phyloP scores from a whole-genome alignment of 805 yeast genomes.

The Ogataea corticis region DNA sequence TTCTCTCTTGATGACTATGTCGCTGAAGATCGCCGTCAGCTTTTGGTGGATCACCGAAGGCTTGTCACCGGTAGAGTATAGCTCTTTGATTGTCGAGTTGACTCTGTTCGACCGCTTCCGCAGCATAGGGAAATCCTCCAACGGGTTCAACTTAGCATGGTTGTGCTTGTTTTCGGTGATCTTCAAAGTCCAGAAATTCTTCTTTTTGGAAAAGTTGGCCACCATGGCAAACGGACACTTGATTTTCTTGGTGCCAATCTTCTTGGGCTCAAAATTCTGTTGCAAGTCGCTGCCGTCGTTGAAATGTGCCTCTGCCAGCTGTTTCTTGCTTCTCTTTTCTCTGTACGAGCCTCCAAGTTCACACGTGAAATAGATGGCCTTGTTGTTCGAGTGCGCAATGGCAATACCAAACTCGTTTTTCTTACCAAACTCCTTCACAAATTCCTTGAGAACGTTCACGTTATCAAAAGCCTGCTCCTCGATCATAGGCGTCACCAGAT shows the following conservation, averaged over 20 bases:
- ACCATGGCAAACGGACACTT: constrained; percentile 62
- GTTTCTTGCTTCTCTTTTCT: constrained; percentile 42
- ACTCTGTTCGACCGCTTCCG: constrained; percentile 54
- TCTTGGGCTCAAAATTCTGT: constrained; percentile 24
- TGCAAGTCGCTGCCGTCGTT: constrained; percentile 22
- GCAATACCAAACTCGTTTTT: constrained; percentile 61
- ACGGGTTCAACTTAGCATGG: constrained; percentile 58
- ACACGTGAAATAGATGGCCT: constrained; percentile 60
- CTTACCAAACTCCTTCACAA: constrained; percentile 55
- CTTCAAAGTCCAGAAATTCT: constrained; percentile 51
- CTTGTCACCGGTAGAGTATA: constrained; percentile 55
- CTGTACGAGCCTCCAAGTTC: constrained; percentile 58
- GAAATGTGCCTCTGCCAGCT: constrained; percentile 25
- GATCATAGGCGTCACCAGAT: constrained; percentile 53
- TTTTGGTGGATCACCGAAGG: constrained; percentile 55
- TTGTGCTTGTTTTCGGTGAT: constrained; percentile 59
- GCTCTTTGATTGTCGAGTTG: constrained; percentile 49
- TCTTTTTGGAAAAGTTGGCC: constrained; percentile 51
- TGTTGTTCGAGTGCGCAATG: constrained; percentile 57
- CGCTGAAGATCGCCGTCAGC: constrained; percentile 51
- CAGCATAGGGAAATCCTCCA: constrained; percentile 56
- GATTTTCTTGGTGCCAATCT: constrained; percentile 47
- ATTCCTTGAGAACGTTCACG: constrained; percentile 51
- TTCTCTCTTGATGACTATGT: constrained; percentile 54
- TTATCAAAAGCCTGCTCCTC: constrained; percentile 53